These are phyloP conservation scores for Chloranthus sessilifolius DNA, from an alignment of 164 flowering plant genomes.

Conservation along the genomic window DNA sequence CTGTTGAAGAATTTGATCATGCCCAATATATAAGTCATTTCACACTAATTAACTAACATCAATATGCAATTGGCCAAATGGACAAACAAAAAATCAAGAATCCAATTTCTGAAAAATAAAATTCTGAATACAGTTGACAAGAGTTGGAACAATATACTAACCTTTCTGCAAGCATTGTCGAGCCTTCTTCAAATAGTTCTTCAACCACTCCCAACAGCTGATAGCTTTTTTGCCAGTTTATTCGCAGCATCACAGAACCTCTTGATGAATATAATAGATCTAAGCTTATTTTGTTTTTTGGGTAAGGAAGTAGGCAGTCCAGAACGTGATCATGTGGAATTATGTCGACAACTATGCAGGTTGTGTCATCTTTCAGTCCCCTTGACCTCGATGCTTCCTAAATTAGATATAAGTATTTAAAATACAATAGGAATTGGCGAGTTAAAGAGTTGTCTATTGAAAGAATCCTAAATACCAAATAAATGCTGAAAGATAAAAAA, in stretches of 20 bases:
- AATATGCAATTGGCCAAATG: too few species aligned
- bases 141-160: constrained; percentile 16
- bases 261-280: constrained; percentile 53
- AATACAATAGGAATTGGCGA: background rate
- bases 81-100: too few species aligned
- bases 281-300: constrained; percentile 52
- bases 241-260: constrained; percentile 41
- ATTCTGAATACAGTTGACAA: too few species aligned
- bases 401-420: constrained; percentile 3
- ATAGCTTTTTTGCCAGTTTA: constrained; percentile 60
- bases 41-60: too few species aligned
- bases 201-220: constrained; percentile 74
- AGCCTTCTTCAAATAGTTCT: constrained; percentile 91
- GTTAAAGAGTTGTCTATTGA: background rate
- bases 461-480: background rate
- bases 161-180: constrained; percentile 98
- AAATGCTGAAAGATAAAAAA: background rate
- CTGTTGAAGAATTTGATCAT: too few species aligned
- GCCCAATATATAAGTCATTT: too few species aligned
- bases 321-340: constrained; percentile 64
- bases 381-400: constrained; percentile 77
- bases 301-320: constrained; percentile 43
- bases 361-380: constrained; percentile 88
- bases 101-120: too few species aligned
- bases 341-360: constrained; percentile 87